These are phyloP conservation scores for Penicillium steckii DNA, from an alignment of 495 filamentous ascomycete genomes.

Conservation along the genomic window DNA sequence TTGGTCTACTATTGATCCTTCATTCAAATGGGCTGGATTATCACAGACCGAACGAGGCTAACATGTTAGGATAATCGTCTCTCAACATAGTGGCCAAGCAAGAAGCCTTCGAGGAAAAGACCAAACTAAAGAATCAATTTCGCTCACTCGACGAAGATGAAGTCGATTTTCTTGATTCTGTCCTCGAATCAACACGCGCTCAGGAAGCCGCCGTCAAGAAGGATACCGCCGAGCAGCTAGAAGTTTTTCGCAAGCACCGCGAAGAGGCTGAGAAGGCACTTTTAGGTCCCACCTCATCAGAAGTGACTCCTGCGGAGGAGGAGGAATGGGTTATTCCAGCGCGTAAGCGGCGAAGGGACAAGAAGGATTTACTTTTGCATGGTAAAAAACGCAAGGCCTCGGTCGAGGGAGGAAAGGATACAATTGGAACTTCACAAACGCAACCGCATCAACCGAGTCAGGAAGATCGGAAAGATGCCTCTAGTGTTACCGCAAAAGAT, in stretches of 20 bases:
- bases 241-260: slow-evolving; percentile 65
- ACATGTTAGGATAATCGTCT: slow-evolving; percentile 52
- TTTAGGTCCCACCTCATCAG: slow-evolving; percentile 36
- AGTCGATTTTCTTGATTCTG: slow-evolving; percentile 82
- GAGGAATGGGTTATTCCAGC: slow-evolving; percentile 54
- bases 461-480: neutral
- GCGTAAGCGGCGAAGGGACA: slow-evolving; percentile 59
- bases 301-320: slow-evolving; percentile 38
- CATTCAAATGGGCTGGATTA: neutral
- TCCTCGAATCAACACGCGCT: slow-evolving; percentile 63
- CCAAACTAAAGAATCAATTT: slow-evolving; percentile 88
- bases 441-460: neutral
- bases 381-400: slow-evolving; percentile 59
- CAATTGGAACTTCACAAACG: neutral
- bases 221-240: slow-evolving; percentile 73
- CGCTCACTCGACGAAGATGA: slow-evolving; percentile 91
- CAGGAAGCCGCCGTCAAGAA: slow-evolving; percentile 73
- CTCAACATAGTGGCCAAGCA: slow-evolving; percentile 76
- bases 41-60: slow-evolving; percentile 29
- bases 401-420: slow-evolving; percentile 4
- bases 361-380: slow-evolving; percentile 53
- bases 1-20: neutral
- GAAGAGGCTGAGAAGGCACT: slow-evolving; percentile 61
- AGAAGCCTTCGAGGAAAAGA: slow-evolving; percentile 91
- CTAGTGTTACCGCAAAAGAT: neutral